Base-by-base conservation (phyloP, 441 rosid species). In the Croton laevigatus region DNA sequence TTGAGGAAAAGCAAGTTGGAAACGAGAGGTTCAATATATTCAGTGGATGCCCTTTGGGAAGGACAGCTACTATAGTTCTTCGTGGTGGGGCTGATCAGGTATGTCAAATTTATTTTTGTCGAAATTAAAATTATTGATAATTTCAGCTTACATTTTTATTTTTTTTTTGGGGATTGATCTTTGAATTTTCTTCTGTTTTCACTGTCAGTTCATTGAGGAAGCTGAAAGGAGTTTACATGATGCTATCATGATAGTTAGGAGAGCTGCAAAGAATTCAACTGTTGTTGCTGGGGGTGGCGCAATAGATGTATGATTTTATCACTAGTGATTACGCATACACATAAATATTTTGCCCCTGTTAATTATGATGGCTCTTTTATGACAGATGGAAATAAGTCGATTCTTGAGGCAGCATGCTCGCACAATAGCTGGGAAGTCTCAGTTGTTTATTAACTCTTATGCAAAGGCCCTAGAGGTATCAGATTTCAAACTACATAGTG, bases 1-100 rank as follows among this genome's bases (percentile, higher is more conserved):
- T 96, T 66, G 99, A 96, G 86, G 99, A 96, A 85, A 91, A 66
- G 75, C 99, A 96, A 82, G 99, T 96, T 76, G 99, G 99, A 73
- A 89, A 89, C 76, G 99, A 96, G 82, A 90, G 99, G 80, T 96
- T 90, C 78, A 93, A 96, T 76, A 90, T 96, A 82, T 96, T 96
- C 87, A 90, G 97, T 62, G 99, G 99, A 70, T 96, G 99, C 79
- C 97, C 97, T 66, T 89, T 93, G 20, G 98, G 96, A 76, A 77
- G 2, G 45, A 96, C 99, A 38, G 99, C 99, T 19, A 96, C 98
- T 51, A 90, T 96, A 64, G 98, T 96, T 79, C 97, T 96, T 80
- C 99, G 99, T 73, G 99, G 98, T 79, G 98, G 99, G 78, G 99
- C 99, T 72, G 98, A 93, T 86, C 99, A 96, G 97, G 99, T 93